Evolutionary conservation across 164 flowering plant species (phyloP).

Genomic region (Liriodendron chinense): DNA sequence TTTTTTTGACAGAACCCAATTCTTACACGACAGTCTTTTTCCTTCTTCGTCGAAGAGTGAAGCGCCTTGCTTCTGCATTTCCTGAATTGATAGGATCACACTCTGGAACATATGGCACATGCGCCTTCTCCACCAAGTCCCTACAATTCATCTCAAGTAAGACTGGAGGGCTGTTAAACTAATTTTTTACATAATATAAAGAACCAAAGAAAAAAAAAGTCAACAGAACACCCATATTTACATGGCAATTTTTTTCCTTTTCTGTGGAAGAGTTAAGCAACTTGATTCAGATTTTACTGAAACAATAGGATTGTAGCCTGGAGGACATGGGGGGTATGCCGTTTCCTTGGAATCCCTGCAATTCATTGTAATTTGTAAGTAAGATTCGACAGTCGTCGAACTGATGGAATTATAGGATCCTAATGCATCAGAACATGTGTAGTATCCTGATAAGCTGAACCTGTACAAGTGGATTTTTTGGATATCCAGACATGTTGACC

Average conservation of each 20-base stretch:
- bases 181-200: not conserved
- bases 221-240: not conserved
- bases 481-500: no score
- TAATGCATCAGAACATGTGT: not conserved
- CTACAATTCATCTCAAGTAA: not conserved
- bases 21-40: slow-evolving; percentile 60
- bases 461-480: not conserved
- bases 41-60: slow-evolving; percentile 8
- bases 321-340: not conserved
- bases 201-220: not conserved
- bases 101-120: not conserved
- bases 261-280: not conserved
- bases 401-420: not conserved
- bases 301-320: not conserved
- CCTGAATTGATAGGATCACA: not conserved
- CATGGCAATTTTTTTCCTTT: not conserved
- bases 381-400: not conserved
- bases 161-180: not conserved
- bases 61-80: not conserved
- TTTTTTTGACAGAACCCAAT: not conserved
- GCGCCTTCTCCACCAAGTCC: not conserved
- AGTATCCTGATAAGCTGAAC: not conserved
- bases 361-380: not conserved
- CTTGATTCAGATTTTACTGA: not conserved
- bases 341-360: not conserved